These are phyloP conservation scores for Metschnikowia cubensis DNA, from an alignment of 805 yeast genomes.

Conservation along the genomic window DNA sequence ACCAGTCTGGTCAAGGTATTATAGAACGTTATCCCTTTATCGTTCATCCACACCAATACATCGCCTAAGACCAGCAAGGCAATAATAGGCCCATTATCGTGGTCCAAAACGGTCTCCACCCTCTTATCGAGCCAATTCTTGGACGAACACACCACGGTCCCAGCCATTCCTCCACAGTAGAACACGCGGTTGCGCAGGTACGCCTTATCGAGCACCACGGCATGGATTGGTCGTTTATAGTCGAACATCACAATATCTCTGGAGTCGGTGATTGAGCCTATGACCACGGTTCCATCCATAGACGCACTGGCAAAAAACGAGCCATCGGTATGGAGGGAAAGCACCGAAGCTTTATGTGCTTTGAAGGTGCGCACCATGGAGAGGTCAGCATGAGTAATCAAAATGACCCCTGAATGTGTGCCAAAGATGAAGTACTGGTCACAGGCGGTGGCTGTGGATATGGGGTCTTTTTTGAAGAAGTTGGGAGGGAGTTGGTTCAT, in stretches of 20 bases:
- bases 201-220: constrained; percentile 74
- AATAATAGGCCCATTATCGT: constrained; percentile 66
- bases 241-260: constrained; percentile 70
- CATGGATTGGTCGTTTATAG: constrained; percentile 82
- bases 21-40: constrained; percentile 67
- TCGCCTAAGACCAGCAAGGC: constrained; percentile 61
- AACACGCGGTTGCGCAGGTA: constrained; percentile 62
- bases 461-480: constrained; percentile 71
- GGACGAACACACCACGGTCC: constrained; percentile 69
- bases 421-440: constrained; percentile 72
- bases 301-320: constrained; percentile 79
- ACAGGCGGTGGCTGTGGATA: constrained; percentile 63
- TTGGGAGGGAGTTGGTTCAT: constrained; percentile 62
- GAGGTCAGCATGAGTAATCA: constrained; percentile 59
- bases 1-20: constrained; percentile 50
- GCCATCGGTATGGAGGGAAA: constrained; percentile 72
- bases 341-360: constrained; percentile 81
- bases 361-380: constrained; percentile 65
- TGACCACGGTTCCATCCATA: constrained; percentile 88
- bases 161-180: constrained; percentile 87
- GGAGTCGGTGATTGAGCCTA: constrained; percentile 63
- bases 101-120: constrained; percentile 59
- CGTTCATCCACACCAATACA: constrained; percentile 78
- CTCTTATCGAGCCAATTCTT: constrained; percentile 87
- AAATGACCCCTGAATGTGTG: constrained; percentile 82